Percentiles rank a stretch among this genome's conserved stretches.
These are phyloP conservation scores for Pseudogymnoascus sp. DNA, from an alignment of 2,329 filamentous ascomycete genomes.

Conservation along the genomic window DNA sequence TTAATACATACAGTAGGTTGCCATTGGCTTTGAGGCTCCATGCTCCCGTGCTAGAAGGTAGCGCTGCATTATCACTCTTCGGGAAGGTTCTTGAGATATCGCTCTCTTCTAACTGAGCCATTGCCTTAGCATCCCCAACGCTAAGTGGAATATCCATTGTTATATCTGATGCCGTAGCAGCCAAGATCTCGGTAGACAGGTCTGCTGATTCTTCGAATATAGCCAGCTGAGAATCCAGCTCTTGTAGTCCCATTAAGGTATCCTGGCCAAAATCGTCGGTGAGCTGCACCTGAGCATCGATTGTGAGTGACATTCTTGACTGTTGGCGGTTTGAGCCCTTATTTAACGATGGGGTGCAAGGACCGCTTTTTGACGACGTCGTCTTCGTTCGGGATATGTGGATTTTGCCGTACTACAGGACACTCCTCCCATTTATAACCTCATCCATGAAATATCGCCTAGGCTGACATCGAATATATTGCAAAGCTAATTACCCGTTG, in stretches of 20 bases:
- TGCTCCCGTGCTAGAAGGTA: neutral
- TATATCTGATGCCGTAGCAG: slow-evolving; percentile 4
- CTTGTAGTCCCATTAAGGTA: slow-evolving; percentile 30
- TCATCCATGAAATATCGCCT: slow-evolving; percentile 21
- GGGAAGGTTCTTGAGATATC: neutral
- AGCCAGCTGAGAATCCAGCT: slow-evolving; percentile 32
- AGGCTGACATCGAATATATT: slow-evolving; percentile 18
- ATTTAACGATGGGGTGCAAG: neutral
- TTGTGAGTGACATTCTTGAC: slow-evolving; percentile 30
- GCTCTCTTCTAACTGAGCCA: neutral
- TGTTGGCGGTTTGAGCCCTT: slow-evolving; percentile 27
- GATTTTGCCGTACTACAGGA: slow-evolving; percentile 21
- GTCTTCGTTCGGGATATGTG: slow-evolving; percentile 28
- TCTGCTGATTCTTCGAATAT: slow-evolving; percentile 28
- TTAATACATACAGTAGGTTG: neutral
- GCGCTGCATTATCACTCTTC: slow-evolving; percentile 3
- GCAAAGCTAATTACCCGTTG: slow-evolving; percentile 13
- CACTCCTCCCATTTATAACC: slow-evolving; percentile 23
- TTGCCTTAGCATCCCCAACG: neutral
- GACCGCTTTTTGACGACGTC: slow-evolving; percentile 17
- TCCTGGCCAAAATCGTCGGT: slow-evolving; percentile 31
- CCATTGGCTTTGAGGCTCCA: neutral
- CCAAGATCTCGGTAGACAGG: slow-evolving; percentile 8
- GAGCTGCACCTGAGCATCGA: slow-evolving; percentile 30
- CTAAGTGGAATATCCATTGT: slow-evolving; percentile 2